Percentiles rank a stretch among this genome's conserved stretches.
Conservation (phyloP, 2,329 filamentous ascomycete species). For the Apiospora malaysiana region DNA sequence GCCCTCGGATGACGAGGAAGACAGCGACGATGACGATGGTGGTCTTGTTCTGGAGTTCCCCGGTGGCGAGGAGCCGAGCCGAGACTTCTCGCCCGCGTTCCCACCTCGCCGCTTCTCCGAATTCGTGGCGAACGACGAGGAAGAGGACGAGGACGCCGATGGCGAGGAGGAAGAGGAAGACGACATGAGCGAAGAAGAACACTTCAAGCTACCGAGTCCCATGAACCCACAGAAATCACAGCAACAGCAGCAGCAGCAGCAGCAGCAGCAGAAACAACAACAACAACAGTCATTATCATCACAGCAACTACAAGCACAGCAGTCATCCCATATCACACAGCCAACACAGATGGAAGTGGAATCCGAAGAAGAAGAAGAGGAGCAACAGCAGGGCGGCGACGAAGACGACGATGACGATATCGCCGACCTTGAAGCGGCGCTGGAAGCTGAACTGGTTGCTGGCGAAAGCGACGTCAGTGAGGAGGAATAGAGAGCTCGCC, state of each 20-base stretch:
- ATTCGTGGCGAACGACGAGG: constrained; percentile 54
- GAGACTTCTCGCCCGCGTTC: constrained; percentile 57
- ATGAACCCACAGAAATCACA: constrained; percentile 45
- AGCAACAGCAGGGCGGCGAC: constrained; percentile 34
- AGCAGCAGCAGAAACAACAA: constrained; percentile 31
- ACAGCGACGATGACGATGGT: constrained; percentile 62
- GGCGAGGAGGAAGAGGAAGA: constrained; percentile 52
- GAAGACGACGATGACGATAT: constrained; percentile 43
- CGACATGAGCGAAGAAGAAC: constrained; percentile 41
- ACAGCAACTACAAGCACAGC: constrained; percentile 14
- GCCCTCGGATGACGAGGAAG: constrained; percentile 53
- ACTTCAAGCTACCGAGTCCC: constrained; percentile 60
- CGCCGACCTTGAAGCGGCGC: constrained; percentile 39
- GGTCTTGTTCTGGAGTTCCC: constrained; percentile 66
- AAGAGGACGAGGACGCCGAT: constrained; percentile 49
- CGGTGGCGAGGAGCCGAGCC: constrained; percentile 49
- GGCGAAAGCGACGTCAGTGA: constrained; percentile 42
- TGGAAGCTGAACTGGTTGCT: constrained; percentile 35
- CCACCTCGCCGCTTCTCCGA: constrained; percentile 59
- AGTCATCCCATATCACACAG: not conserved
- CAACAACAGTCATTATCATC: constrained; percentile 23
- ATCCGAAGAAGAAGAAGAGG: constrained; percentile 40
- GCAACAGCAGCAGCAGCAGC: constrained; percentile 34
- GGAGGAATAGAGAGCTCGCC: constrained; percentile 35
- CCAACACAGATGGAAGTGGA: constrained; percentile 35